Base-by-base conservation (phyloP, 2,329 filamentous ascomycete species). In the Aotearoamyces nothofagi region DNA sequence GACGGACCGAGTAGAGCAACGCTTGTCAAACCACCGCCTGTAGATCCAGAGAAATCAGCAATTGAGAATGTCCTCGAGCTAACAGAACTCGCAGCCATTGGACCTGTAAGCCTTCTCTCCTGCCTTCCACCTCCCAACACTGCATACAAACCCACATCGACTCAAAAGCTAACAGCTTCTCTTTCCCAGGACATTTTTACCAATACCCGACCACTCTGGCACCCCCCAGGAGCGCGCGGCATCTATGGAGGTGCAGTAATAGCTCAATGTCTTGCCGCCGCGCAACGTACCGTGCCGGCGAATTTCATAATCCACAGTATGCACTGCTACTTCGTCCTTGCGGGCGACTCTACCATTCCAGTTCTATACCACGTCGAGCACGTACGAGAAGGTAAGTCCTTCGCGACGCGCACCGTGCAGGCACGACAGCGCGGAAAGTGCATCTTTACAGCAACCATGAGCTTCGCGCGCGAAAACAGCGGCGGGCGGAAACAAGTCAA, bases 291-390 rank as follows among this genome's bases (percentile, higher is more conserved):
- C 6, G 81, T 98, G 2, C 77, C 78, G 0, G 52, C 61, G 15
- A 64, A 80, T 49, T 94, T 93, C 55, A 69, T 75, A 34, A 73
- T 90, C 27, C 90, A 98, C 61, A 87, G 78, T 49, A 94, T 92
- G 79, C 90, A 98, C 66, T 96, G 90, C 68, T 98, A 96, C 61
- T 98, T 98, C 54, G 75, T 98, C 17, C 73, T 96, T 2, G 86
- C 87, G 4, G 90, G 90, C 15, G 80, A 87, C 47, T 66, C 72
- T 9, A 71, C 78, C 35, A 77, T 90, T 11, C 87, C 90, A 17
- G 79, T 96, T 40, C 66, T 94, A 37, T 96, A 93, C 59, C 82
- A 94, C 50, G 90, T 98, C 26, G 90, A 96, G 59, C 71, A 81
- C 29, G 83, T 98, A 26, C 77, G 90, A 31, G 83, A 92, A 49